Base-by-base conservation (phyloP, 2,329 filamentous ascomycete genomes). In the Trichoderma sp. region DNA sequence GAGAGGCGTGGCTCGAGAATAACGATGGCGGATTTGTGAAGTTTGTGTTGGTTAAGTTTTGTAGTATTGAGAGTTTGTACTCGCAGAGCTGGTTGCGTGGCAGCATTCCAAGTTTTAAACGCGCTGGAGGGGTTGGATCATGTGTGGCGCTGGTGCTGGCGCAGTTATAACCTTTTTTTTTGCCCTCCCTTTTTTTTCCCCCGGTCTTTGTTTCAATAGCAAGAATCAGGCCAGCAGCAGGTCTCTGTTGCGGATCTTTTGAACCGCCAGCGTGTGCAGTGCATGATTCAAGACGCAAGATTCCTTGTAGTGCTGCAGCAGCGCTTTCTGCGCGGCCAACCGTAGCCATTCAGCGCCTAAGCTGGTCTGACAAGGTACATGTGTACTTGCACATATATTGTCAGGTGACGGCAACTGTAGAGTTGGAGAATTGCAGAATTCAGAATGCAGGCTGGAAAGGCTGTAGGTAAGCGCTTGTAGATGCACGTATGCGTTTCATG, bases 141-240 rank as follows among this genome's bases (percentile, higher is more conserved):
- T 49, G 64, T 59, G 64, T 66, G 64, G 64, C 61, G 61, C 54
- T 59, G 52, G 63, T 18, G 54, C 26, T n/a, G 63, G 63, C 63
- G 63, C 63, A 58, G 54, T 16, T 58, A 37, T 37, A 14, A 7
- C 37, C 21, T 28, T 30, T 54, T 54, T 54, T 34, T 3, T 3
- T 18, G 6, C 14, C 24, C 5, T 3, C 6, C 6, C 18, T 49
- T 49, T 49, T 49, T 49, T 24, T n/a, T n/a, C 11, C 10, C 32
- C 18, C 39, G 18, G 39, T n/a, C 39, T 24, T 5, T 49, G 8
- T 49, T 49, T 24, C 18, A 46, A 49, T 49, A 32, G 24, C n/a
- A n/a, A 37, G 16, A 64, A n/a, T 18, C 24, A 26, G 52, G 49
- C 46, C 34, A 49, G 32, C 16, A 37, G 49, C 60, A 55, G 51